Percentiles rank a stretch among this genome's conserved stretches.
Conservation (phyloP, 352 stramenopile species). For the Pythium volutum region DNA sequence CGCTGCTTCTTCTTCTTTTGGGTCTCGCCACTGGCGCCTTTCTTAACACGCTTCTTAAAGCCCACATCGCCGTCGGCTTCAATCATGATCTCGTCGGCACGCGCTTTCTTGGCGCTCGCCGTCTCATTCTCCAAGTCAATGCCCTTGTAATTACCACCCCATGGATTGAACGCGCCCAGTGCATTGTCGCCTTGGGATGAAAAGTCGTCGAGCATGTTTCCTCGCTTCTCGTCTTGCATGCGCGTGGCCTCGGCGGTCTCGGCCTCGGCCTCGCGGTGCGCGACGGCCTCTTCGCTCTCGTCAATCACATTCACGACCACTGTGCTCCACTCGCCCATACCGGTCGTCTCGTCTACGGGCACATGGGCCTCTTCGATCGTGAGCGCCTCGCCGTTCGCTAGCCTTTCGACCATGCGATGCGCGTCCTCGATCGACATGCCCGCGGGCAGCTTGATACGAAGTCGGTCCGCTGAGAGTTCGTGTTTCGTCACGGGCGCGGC, state of each 20-base stretch:
- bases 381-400: slow-evolving; percentile 29
- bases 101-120: slow-evolving; percentile 21
- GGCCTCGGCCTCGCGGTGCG: slow-evolving; percentile 40
- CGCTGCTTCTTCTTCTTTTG: slow-evolving; percentile 65
- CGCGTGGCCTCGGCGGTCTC: slow-evolving; percentile 36
- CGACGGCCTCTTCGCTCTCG: slow-evolving; percentile 66
- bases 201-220: slow-evolving; percentile 64
- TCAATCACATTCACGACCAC: slow-evolving; percentile 72
- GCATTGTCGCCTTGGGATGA: slow-evolving; percentile 68
- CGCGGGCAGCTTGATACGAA: slow-evolving; percentile 64
- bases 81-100: slow-evolving; percentile 56
- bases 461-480: slow-evolving; percentile 49
- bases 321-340: slow-evolving; percentile 82
- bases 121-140: slow-evolving; percentile 54
- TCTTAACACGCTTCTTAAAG: slow-evolving; percentile 69
- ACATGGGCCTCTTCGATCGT: slow-evolving; percentile 37
- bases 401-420: slow-evolving; percentile 56
- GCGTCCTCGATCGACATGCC: slow-evolving; percentile 63
- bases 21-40: neutral
- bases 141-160: slow-evolving; percentile 81
- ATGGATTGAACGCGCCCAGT: slow-evolving; percentile 78
- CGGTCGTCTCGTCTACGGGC: slow-evolving; percentile 53
- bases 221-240: slow-evolving; percentile 48
- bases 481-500: slow-evolving; percentile 40
- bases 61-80: slow-evolving; percentile 46